Conservation (phyloP, 139 green algal genomes). For the Pseudopediastrum boryanum region DNA sequence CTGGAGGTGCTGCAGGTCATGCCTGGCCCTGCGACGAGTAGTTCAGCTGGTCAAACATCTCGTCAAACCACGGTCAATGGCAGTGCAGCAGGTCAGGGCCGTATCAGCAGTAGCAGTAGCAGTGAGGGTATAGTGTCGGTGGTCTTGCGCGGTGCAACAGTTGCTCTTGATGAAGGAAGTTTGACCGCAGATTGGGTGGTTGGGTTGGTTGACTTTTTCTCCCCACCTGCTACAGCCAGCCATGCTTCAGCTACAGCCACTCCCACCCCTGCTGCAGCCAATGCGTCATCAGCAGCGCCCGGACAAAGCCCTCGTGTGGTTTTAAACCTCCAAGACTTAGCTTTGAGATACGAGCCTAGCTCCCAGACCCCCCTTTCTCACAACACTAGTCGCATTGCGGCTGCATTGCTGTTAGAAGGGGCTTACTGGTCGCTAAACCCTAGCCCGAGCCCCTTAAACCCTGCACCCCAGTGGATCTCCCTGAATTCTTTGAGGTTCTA, state of each 20-base stretch:
- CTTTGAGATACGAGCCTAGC: slow-evolving; percentile 34
- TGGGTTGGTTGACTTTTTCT: not conserved
- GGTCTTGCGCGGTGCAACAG: slow-evolving; percentile 15
- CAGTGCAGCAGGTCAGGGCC: not conserved
- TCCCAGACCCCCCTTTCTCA: slow-evolving; percentile 2
- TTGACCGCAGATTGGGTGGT: slow-evolving; percentile 14
- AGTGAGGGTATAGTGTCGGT: slow-evolving; percentile 5
- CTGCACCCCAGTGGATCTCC: slow-evolving; percentile 36
- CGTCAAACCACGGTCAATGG: no score
- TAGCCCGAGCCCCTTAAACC: no score
- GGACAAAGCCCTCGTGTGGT: not conserved
- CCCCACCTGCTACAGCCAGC: slow-evolving; percentile 4
- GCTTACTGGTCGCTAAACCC: slow-evolving; percentile 32
- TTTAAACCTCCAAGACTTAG: slow-evolving; percentile 34
- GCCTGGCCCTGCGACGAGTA: not conserved
- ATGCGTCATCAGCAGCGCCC: slow-evolving; percentile 11
- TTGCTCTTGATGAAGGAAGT: slow-evolving; percentile 20
- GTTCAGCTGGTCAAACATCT: no score
- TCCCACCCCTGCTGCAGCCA: not conserved
- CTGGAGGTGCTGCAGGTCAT: slow-evolving; percentile 13
- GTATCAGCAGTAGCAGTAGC: not conserved
- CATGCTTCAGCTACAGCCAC: not conserved
- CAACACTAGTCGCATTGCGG: slow-evolving; percentile 26
- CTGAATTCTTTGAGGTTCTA: slow-evolving; percentile 57
- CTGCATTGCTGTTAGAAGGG: slow-evolving; percentile 34